A percentile compares a stretch with the other conserved stretches of the same genome.
These are phyloP conservation scores for Globisporangium parvum DNA, from an alignment of 352 stramenopile genomes.

Conservation along the genomic window DNA sequence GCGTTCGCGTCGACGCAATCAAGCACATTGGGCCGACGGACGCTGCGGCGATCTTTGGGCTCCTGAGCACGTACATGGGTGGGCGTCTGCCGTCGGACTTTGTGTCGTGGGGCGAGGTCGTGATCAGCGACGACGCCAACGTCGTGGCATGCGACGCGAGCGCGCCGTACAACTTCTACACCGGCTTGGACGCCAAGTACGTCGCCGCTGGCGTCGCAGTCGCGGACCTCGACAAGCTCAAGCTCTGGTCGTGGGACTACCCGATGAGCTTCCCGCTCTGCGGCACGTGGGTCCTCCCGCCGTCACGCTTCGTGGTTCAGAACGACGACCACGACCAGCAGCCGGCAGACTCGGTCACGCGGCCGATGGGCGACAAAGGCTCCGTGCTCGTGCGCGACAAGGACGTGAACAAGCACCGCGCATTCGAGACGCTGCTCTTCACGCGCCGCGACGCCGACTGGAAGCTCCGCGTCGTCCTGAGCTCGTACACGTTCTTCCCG, in stretches of 20 bases:
- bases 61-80: conserved; percentile 53
- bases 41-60: conserved; percentile 38
- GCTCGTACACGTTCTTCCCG: conserved; percentile 47
- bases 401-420: conserved; percentile 37
- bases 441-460: conserved; percentile 47
- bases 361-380: conserved; percentile 48
- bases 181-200: conserved; percentile 39
- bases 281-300: conserved; percentile 52
- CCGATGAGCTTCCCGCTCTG: conserved; percentile 47
- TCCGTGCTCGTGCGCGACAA: conserved; percentile 51
- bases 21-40: conserved; percentile 64
- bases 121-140: conserved; percentile 26
- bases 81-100: conserved; percentile 54
- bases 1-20: conserved; percentile 56
- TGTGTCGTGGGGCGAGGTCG: conserved; percentile 52
- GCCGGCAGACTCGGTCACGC: conserved; percentile 33
- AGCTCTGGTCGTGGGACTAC: conserved; percentile 76
- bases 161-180: conserved; percentile 63
- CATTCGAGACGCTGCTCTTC: conserved; percentile 59
- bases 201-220: conserved; percentile 33
- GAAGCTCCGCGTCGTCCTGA: conserved; percentile 64
- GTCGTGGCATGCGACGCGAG: conserved; percentile 45
- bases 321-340: conserved; percentile 79
- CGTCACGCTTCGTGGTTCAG: conserved; percentile 63
- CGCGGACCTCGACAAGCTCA: conserved; percentile 59